Conservation (phyloP, 352 stramenopile genomes). For the Phytophthora boehmeriae region DNA sequence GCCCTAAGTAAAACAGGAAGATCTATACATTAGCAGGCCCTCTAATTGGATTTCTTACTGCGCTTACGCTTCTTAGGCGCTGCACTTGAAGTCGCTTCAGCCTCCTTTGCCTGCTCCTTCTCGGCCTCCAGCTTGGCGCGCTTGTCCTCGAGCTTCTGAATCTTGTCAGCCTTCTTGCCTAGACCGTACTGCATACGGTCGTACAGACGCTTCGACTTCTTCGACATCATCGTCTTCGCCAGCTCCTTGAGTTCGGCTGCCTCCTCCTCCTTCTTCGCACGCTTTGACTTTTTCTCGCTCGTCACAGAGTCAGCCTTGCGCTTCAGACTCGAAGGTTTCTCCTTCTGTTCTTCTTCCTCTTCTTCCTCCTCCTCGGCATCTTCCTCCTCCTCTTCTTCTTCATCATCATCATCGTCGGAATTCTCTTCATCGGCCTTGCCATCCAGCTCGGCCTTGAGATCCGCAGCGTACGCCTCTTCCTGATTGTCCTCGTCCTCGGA, state of each 20-base stretch:
- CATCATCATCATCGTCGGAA: conserved; percentile 41
- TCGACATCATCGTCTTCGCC: conserved; percentile 93
- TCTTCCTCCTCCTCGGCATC: conserved; percentile 39
- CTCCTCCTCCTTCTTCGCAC: conserved; percentile 79
- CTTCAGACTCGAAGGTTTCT: conserved; percentile 44
- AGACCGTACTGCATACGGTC: conserved; percentile 93
- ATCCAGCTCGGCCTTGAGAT: conserved; percentile 82
- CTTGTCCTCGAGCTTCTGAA: conserved; percentile 85
- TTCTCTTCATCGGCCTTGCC: conserved; percentile 44
- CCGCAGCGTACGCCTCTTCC: conserved; percentile 73
- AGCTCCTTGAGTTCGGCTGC: conserved; percentile 83
- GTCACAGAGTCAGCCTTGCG: conserved; percentile 42
- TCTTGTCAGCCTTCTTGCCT: conserved; percentile 87
- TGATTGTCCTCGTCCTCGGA: conserved; percentile 68
- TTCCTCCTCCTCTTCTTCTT: conserved; percentile 52
- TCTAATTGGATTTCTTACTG: conserved; percentile 44
- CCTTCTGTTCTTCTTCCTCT: conserved; percentile 38
- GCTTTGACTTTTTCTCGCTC: conserved; percentile 73
- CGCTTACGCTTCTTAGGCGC: conserved; percentile 45
- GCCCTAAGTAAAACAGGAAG: not conserved
- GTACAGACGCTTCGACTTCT: conserved; percentile 92
- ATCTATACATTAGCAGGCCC: conserved; percentile 58
- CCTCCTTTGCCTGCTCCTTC: conserved; percentile 51
- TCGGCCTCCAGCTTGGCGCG: conserved; percentile 67
- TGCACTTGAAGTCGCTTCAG: conserved; percentile 28